Conservation (phyloP, 2,329 filamentous ascomycete species). For the Penicillium sp. region DNA sequence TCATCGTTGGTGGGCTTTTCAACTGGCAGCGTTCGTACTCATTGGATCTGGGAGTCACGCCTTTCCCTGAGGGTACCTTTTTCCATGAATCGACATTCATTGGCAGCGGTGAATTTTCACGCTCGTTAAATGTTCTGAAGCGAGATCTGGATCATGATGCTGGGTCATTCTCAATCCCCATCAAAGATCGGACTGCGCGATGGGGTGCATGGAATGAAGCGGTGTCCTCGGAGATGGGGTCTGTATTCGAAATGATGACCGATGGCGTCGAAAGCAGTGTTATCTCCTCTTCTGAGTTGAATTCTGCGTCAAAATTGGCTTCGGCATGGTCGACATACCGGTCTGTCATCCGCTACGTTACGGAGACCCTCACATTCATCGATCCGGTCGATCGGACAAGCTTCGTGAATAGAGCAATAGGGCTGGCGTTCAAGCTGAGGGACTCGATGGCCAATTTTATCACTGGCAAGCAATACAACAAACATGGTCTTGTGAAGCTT, state of each 20-base stretch:
- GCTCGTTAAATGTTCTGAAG: slow-evolving; percentile 41
- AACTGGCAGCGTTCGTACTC: slow-evolving; percentile 52
- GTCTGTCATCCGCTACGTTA: slow-evolving; percentile 51
- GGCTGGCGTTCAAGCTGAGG: slow-evolving; percentile 41
- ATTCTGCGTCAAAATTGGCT: slow-evolving; percentile 11
- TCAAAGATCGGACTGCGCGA: slow-evolving; percentile 35
- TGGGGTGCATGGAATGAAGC: slow-evolving; percentile 58
- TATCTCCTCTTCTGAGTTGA: slow-evolving; percentile 1
- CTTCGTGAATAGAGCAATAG: slow-evolving; percentile 42
- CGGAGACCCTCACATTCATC: slow-evolving; percentile 50
- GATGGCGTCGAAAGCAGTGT: slow-evolving; percentile 20
- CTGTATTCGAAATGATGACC: slow-evolving; percentile 36
- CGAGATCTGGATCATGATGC: slow-evolving; percentile 46
- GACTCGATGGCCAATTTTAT: slow-evolving; percentile 30
- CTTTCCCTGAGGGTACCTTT: slow-evolving; percentile 52
- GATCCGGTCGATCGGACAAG: slow-evolving; percentile 54
- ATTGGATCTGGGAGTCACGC: slow-evolving; percentile 52
- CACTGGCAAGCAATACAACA: slow-evolving; percentile 16
- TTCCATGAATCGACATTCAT: slow-evolving; percentile 58
- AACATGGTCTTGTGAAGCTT: slow-evolving; percentile 21
- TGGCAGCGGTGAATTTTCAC: slow-evolving; percentile 55
- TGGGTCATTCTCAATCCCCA: slow-evolving; percentile 40
- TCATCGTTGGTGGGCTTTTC: slow-evolving; percentile 43
- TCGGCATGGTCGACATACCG: slow-evolving; percentile 30
- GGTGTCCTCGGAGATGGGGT: slow-evolving; percentile 48